These are phyloP conservation scores for Lineolata rhizophorae DNA, from an alignment of 495 filamentous ascomycete genomes.

Conservation along the genomic window DNA sequence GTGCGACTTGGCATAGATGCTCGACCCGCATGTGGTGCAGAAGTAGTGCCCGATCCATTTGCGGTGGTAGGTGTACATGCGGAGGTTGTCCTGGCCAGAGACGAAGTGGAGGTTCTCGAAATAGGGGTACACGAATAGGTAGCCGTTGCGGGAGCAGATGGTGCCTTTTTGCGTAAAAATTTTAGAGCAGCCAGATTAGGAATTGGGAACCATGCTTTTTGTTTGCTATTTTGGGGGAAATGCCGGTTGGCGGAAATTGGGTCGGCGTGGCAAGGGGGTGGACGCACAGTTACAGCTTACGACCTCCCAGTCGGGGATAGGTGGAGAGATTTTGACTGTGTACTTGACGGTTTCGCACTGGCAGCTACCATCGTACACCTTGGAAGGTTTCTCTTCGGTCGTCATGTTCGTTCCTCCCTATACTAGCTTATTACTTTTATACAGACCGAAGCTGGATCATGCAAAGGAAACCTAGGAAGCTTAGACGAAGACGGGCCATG, in stretches of 20 bases:
- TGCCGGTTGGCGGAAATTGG: conserved; percentile 8
- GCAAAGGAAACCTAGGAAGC: too few relatives aligned
- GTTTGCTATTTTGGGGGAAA: conserved; percentile 14
- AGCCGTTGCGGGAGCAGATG: conserved; percentile 23
- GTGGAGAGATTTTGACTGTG: conserved; percentile 12
- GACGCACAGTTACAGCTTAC: too few relatives aligned
- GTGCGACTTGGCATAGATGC: conserved; percentile 16
- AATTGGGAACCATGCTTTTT: too few relatives aligned
- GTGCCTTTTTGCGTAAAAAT: conserved; percentile 21
- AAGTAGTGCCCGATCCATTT: conserved; percentile 21
- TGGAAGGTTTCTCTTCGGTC: conserved; percentile 1
- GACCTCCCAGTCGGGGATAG: too few relatives aligned
- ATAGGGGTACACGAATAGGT: conserved; percentile 20
- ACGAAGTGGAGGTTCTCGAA: conserved; percentile 12
- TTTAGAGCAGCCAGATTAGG: too few relatives aligned
- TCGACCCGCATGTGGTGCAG: conserved; percentile 21
- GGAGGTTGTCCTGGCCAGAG: conserved; percentile 6
- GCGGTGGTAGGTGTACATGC: conserved; percentile 17
- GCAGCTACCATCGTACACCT: conserved; percentile 16
- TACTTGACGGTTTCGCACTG: conserved; percentile 18
- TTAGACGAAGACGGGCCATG: too few relatives aligned
- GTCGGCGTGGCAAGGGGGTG: too few relatives aligned
- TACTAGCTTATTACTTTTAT: too few relatives aligned
- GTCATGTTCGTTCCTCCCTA: too few relatives aligned
- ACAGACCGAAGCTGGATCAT: too few relatives aligned